Base-by-base conservation (phyloP, 2,329 filamentous ascomycete genomes). In the Purpureocillium lavendulum region DNA sequence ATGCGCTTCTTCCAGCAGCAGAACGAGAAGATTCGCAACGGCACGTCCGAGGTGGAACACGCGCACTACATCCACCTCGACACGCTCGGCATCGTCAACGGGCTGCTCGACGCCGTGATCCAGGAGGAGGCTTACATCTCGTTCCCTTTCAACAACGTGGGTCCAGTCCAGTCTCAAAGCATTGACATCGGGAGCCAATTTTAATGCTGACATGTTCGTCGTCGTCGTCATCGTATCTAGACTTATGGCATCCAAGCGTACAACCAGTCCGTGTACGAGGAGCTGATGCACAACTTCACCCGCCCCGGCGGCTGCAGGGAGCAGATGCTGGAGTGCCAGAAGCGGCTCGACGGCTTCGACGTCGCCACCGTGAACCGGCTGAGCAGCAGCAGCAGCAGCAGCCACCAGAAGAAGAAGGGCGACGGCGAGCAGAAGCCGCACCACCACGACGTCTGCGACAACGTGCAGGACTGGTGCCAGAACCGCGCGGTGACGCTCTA, bases 21-120 rank as follows among this genome's bases (percentile, higher is more conserved):
- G 57, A 87, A 87, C 45, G 56, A 64, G n/a, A 66, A 64, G 44
- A 57, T 61, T 33, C 39, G 41, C 1, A 50, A 55, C 31, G 56
- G 57, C 11, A 54, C 47, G 2, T 48, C 56, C 16, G 47, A 45
- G 7, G 49, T 50, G 26, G 68, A 73, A 24, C 51, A 58, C 10
- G 73, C 70, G 40, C 72, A 77, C 4, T 59, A 66, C 2, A 43
- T 76, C 3, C 57, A 73, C 4, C 64, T 87, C 7, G 66, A 68
- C 14, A 76, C 80, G 0, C 60, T 87, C 1, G 81, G 82, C 28
- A 82, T 87, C 44, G 66, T 85, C 43, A 85, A 87, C 56, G 83
- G 82, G 11, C 73, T 79, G 44, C 63, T 87, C 16, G 84, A 87
- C 52, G 66, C 73, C 40, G 52, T 77, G 4, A 65, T 80, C 2